These are phyloP conservation scores for Monilinia aucupariae DNA, from an alignment of 2,329 filamentous ascomycete genomes.

Conservation along the genomic window DNA sequence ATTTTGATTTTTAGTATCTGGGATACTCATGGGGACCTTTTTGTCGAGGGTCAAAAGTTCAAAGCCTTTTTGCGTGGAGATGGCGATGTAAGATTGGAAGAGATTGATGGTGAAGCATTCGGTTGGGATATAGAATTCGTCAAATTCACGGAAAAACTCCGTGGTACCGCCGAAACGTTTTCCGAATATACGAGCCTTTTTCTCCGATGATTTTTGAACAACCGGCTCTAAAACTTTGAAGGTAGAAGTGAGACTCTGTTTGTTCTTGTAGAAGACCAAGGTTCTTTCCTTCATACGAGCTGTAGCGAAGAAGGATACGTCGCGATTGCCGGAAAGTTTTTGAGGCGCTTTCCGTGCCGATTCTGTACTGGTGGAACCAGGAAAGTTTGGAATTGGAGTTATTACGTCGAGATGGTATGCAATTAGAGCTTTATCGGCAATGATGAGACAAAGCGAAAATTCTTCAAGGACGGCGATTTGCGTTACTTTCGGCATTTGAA, in stretches of 20 bases:
- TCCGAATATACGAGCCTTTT: conserved; percentile 64
- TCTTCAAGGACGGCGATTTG: conserved; percentile 94
- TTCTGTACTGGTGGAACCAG: conserved; percentile 56
- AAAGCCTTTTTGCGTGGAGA: conserved; percentile 85
- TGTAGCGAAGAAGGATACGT: conserved; percentile 94
- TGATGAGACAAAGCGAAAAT: conserved; percentile 85
- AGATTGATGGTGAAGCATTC: conserved; percentile 95
- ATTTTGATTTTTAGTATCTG: conserved; percentile 73
- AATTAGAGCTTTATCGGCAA: conserved; percentile 85
- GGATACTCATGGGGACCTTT: conserved; percentile 91
- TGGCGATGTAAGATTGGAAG: conserved; percentile 89
- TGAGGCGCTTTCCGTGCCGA: conserved; percentile 82
- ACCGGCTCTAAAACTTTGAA: conserved; percentile 98
- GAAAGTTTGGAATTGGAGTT: conserved; percentile 55
- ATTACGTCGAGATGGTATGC: conserved; percentile 91
- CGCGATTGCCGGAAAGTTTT: conserved; percentile 76
- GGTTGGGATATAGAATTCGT: conserved; percentile 96
- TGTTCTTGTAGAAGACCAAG: conserved; percentile 94
- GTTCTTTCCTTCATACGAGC: conserved; percentile 96
- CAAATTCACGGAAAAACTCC: conserved; percentile 95
- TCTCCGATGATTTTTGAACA: conserved; percentile 85
- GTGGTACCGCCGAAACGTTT: conserved; percentile 62
- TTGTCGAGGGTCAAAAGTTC: conserved; percentile 96
- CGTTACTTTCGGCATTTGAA: conserved; percentile 68
- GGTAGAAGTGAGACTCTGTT: conserved; percentile 83